phyloP scores from a whole-genome alignment of 176 grass and related monocot genomes.

The Pharus latifolius region DNA sequence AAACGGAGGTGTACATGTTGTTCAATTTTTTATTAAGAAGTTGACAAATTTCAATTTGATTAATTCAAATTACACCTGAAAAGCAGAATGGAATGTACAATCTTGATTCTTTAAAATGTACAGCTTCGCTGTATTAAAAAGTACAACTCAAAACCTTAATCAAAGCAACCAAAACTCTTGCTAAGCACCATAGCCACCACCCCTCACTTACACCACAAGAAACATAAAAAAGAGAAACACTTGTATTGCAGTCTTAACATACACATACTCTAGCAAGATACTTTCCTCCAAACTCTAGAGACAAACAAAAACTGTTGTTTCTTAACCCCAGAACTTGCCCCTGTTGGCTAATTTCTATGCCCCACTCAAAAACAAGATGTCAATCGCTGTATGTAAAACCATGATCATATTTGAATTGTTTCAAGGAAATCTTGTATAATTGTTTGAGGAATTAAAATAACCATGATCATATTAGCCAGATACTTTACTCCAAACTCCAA shows the following conservation, averaged over 20 bases:
- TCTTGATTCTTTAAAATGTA: background rate
- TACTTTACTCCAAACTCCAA: background rate
- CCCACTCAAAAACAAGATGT: too few species aligned
- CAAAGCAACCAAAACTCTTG: too few species aligned
- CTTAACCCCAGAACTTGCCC: too few species aligned
- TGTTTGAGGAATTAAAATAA: background rate
- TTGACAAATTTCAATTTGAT: background rate
- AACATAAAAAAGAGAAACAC: too few species aligned
- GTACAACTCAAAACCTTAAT: background rate
- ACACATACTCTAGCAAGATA: too few species aligned
- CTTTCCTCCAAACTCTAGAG: too few species aligned
- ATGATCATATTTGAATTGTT: background rate
- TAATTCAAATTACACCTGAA: background rate
- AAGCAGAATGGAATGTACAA: background rate
- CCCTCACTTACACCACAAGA: too few species aligned
- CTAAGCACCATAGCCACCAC: too few species aligned
- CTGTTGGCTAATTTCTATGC: background rate
- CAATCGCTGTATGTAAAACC: too few species aligned
- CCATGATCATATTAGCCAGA: background rate
- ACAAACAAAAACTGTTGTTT: too few species aligned
- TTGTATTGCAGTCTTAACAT: too few species aligned
- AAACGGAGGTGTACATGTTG: background rate
- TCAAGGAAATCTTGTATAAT: background rate
- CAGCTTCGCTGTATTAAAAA: background rate
- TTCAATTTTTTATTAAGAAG: background rate